These are phyloP conservation scores for Diacronema lutheri DNA, from an alignment of 78 protist species.

Conservation along the genomic window DNA sequence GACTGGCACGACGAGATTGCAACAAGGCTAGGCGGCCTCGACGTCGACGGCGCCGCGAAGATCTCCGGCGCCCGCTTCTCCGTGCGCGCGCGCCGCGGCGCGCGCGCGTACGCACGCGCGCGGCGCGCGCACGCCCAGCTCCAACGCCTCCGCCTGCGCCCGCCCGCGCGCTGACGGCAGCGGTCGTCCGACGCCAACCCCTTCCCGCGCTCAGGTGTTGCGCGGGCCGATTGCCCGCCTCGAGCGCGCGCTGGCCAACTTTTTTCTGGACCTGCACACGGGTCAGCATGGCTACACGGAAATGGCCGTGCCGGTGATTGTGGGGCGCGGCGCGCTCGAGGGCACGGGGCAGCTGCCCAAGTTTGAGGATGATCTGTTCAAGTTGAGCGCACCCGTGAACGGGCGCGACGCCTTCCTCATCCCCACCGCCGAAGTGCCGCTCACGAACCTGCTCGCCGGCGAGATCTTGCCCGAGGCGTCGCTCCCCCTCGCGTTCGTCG, in stretches of 20 bases:
- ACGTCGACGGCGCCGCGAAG: background rate
- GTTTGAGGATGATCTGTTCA: slow-evolving; percentile 41
- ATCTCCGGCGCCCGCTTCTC: background rate
- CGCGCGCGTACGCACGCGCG: too few species aligned
- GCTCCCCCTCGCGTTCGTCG: slow-evolving; percentile 15
- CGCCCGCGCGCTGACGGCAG: too few species aligned
- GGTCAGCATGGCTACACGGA: slow-evolving; percentile 32
- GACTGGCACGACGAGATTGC: background rate
- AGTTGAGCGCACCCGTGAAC: background rate
- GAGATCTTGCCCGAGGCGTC: background rate
- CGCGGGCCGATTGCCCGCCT: slow-evolving; percentile 13
- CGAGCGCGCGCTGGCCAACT: slow-evolving; percentile 29
- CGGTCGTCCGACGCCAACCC: too few species aligned
- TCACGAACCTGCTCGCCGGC: background rate
- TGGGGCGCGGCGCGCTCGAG: background rate
- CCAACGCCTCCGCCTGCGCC: too few species aligned
- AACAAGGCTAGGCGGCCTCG: background rate
- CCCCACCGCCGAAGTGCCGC: slow-evolving; percentile 27
- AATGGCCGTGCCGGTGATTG: slow-evolving; percentile 36
- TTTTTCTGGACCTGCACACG: slow-evolving; percentile 38
- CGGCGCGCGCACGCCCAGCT: too few species aligned
- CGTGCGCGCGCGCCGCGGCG: background rate
- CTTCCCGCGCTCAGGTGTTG: slow-evolving; percentile 4
- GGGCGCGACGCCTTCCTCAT: background rate
- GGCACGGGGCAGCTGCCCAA: slow-evolving; percentile 55